Evolutionary conservation across 352 stramenopile genomes (phyloP).

Genomic region (Thraustotheca clavata): DNA sequence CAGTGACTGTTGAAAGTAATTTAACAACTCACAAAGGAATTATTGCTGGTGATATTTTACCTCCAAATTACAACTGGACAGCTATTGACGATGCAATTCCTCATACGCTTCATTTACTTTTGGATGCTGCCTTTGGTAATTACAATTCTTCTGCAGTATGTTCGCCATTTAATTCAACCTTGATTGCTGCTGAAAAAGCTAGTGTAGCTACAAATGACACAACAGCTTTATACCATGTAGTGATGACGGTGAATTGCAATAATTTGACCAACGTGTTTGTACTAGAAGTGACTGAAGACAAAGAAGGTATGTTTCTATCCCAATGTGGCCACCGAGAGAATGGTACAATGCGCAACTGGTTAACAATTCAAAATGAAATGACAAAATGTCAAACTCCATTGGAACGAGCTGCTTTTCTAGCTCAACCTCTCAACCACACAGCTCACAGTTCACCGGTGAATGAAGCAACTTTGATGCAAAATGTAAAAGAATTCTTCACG

Average conservation of each 20-base stretch:
- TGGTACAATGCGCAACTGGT: slow-evolving; percentile 80
- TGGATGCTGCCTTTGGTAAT: slow-evolving; percentile 42
- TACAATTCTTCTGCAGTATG: slow-evolving; percentile 80
- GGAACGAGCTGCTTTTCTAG: slow-evolving; percentile 71
- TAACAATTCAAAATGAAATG: slow-evolving; percentile 72
- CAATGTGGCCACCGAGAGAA: slow-evolving; percentile 79
- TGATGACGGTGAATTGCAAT: slow-evolving; percentile 80
- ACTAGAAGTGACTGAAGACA: slow-evolving; percentile 78
- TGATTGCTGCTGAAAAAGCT: slow-evolving; percentile 74
- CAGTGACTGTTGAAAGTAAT: background rate
- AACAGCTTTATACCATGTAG: slow-evolving; percentile 67
- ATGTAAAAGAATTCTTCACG: background rate
- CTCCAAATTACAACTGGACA: background rate
- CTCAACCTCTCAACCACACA: slow-evolving; percentile 78
- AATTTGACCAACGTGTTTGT: slow-evolving; percentile 71
- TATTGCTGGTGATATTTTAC: background rate
- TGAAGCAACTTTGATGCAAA: background rate
- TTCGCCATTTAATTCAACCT: slow-evolving; percentile 80
- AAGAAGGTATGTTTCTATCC: slow-evolving; percentile 63
- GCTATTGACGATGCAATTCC: slow-evolving; percentile 5
- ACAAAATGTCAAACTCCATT: slow-evolving; percentile 73
- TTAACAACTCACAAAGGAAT: background rate
- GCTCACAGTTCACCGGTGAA: background rate
- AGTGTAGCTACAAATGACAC: slow-evolving; percentile 61
- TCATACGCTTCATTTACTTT: background rate